These are phyloP conservation scores for Microdochium trichocladiopsis DNA, from an alignment of 2,329 filamentous ascomycete genomes.

Conservation along the genomic window DNA sequence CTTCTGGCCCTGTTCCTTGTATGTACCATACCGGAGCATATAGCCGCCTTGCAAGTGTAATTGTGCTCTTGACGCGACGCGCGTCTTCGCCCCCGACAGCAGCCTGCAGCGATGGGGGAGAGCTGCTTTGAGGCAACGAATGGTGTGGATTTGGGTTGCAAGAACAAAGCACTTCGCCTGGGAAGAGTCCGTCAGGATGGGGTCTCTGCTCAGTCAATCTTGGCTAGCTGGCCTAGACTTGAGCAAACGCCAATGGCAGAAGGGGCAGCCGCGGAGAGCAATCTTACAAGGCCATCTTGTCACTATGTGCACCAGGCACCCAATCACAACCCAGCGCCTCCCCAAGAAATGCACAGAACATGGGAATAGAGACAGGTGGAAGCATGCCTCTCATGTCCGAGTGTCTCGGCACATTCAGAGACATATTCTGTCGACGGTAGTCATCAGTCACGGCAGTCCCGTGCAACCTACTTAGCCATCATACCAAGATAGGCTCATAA, in stretches of 20 bases:
- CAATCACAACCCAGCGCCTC: constrained; percentile 3
- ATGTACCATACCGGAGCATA: background rate
- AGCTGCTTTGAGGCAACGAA: background rate
- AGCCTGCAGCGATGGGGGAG: background rate
- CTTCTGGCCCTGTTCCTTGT: constrained; percentile 4
- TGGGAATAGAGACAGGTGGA: background rate
- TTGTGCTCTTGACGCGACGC: too few relatives aligned
- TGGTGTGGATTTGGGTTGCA: background rate
- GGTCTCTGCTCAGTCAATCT: background rate
- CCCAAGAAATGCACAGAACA: constrained; percentile 10
- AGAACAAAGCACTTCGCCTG: background rate
- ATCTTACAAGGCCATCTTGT: background rate
- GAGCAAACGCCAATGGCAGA: background rate
- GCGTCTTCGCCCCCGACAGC: too few relatives aligned
- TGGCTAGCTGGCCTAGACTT: background rate
- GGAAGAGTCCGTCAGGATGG: background rate
- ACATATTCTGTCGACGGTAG: background rate
- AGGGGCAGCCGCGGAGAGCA: background rate
- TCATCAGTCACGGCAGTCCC: background rate
- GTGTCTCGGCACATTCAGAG: background rate
- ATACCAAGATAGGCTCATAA: constrained; percentile 37
- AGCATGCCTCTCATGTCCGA: background rate
- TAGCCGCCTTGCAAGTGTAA: background rate
- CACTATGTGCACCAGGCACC: background rate
- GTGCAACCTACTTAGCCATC: constrained; percentile 36